Base-by-base conservation (phyloP, 352 stramenopile genomes). In the Elongisporangium anandrum region DNA sequence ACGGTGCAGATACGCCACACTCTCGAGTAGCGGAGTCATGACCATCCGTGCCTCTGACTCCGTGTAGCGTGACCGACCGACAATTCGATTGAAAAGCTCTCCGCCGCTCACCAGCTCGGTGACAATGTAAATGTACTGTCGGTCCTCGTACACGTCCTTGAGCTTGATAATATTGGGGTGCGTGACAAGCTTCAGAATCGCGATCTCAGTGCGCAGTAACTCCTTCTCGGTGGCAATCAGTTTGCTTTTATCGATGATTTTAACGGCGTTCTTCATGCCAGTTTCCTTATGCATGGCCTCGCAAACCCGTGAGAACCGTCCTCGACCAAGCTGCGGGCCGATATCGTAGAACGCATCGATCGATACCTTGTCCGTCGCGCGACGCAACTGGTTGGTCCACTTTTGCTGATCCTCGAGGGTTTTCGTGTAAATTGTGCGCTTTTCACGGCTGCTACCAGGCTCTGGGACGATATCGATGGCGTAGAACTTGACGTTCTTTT, bases 31-130 rank as follows among this genome's bases (percentile, higher is more conserved):
- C 19, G 90, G 91, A 26, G 77, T 65, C 72, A 98, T 95, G 23
- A 97, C 82, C 10, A 81, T 75, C 7, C 87, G 84, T 6, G 92
- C 92, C 56, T 98, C 87, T 2, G 82, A 72, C 69, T 98, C 92
- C 2, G 86, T 96, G 60, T 97, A 96, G 50, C 85, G 64, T 23
- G 80, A 79, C 3, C 85, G 73, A 1, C 88, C 84, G 0, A 98
- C 92, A 63, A 99, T 99, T 4, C 90, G 83, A 73, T 98, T 97
- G 73, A 99, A 99, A 6, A 99, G 69, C 65, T 99, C 96, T 16
- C 97, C 96, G n/a, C 96, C 97, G 8, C 77, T 75, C 2, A 99
- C 79, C 0, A 99, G 80, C 70, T 99, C 97, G 70, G 98, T 98
- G 24, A 99, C 96, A 50, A 99, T 94, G 78, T 98, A 99, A 63